Conservation (phyloP, 352 stramenopile genomes). For the Globisporangium barbulae region DNA sequence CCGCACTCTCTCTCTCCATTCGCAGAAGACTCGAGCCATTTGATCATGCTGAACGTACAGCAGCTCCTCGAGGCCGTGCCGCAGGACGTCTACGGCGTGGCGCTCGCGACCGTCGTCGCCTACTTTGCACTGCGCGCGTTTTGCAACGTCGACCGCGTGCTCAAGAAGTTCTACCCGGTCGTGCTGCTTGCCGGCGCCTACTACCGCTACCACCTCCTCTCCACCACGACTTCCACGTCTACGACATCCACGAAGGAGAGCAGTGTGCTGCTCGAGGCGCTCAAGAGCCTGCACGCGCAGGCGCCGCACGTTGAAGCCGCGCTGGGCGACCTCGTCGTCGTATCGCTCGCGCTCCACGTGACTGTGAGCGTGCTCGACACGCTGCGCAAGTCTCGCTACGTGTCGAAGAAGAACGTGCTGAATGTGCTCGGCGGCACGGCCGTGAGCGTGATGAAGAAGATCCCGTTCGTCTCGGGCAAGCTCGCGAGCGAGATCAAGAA, state of each 20-base stretch:
- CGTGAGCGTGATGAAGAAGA: constrained; percentile 45
- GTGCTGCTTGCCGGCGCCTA: constrained; percentile 45
- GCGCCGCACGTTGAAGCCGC: constrained; percentile 15
- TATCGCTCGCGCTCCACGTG: constrained; percentile 20
- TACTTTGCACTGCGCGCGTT: constrained; percentile 64
- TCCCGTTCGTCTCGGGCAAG: constrained; percentile 55
- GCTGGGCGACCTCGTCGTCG: constrained; percentile 16
- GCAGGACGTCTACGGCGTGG: constrained; percentile 31
- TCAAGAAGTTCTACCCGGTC: constrained; percentile 54
- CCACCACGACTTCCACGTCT: not conserved
- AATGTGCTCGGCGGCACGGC: constrained; percentile 60
- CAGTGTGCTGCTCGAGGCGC: constrained; percentile 17
- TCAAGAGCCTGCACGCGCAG: constrained; percentile 16
- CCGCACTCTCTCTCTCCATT: not conserved
- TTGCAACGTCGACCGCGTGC: constrained; percentile 65
- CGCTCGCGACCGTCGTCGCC: constrained; percentile 33
- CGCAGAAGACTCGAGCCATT: not conserved
- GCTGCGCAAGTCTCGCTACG: constrained; percentile 62
- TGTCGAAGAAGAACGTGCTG: constrained; percentile 70
- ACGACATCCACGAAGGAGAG: not conserved
- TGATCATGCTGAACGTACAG: constrained; percentile 24
- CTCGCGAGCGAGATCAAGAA: constrained; percentile 70
- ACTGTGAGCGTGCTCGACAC: constrained; percentile 27
- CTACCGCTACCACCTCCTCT: constrained; percentile 41
- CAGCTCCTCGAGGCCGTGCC: constrained; percentile 24